Evolutionary conservation across 805 yeast species (phyloP).

Genomic region (Candida ponderosae): DNA sequence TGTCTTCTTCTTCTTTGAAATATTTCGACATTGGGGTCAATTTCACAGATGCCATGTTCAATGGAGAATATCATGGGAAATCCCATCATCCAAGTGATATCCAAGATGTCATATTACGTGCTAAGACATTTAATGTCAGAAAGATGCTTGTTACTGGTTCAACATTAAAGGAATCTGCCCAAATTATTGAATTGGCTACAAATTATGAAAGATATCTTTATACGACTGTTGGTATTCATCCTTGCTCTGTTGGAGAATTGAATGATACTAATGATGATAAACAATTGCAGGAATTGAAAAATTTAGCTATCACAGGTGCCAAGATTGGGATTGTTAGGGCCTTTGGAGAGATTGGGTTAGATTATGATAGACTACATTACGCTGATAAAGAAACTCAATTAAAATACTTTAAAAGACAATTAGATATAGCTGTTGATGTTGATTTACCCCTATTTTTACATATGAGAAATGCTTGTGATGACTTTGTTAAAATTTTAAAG

Average conservation of each 20-base stretch:
- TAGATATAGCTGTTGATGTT: conserved; percentile 53
- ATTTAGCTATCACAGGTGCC: conserved; percentile 40
- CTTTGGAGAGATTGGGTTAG: conserved; percentile 94
- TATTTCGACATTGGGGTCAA: conserved; percentile 56
- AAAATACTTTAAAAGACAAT: conserved; percentile 62
- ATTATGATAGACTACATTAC: conserved; percentile 81
- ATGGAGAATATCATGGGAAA: conserved; percentile 69
- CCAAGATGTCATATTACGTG: conserved; percentile 55
- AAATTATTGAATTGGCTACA: conserved; percentile 51
- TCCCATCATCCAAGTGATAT: conserved; percentile 64
- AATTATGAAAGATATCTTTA: conserved; percentile 29
- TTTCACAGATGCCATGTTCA: conserved; percentile 83
- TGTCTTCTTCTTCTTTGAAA: conserved; percentile 1
- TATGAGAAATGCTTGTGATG: conserved; percentile 80
- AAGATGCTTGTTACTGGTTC: conserved; percentile 82
- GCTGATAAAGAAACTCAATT: conserved; percentile 63
- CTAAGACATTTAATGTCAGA: conserved; percentile 54
- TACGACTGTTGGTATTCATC: conserved; percentile 92
- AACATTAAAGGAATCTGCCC: conserved; percentile 53
- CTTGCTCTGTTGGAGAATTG: conserved; percentile 71
- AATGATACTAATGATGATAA: conserved; percentile 20
- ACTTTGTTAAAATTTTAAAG: conserved; percentile 55
- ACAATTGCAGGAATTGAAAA: conserved; percentile 42
- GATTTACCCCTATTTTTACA: conserved; percentile 80
- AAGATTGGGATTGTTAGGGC: conserved; percentile 56